Conservation (phyloP, 2,329 filamentous ascomycete species). For the Monosporascus sp. region DNA sequence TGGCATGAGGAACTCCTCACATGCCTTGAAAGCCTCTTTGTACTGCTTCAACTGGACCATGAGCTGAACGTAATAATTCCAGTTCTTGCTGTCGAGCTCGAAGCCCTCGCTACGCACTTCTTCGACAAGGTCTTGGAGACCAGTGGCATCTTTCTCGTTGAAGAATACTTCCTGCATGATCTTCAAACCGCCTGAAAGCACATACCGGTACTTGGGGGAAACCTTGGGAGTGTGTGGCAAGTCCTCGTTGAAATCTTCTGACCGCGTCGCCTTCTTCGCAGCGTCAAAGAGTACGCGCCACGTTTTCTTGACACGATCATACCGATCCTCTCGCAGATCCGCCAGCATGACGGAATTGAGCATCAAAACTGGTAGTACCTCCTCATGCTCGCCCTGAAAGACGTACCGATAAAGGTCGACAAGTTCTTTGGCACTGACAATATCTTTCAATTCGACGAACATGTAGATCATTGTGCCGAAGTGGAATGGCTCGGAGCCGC, state of each 20-base stretch:
- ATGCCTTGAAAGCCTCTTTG: constrained; percentile 64
- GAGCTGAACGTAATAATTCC: constrained; percentile 70
- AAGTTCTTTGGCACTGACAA: constrained; percentile 51
- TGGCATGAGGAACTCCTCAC: constrained; percentile 73
- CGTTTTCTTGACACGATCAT: constrained; percentile 55
- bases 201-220: constrained; percentile 46
- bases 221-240: constrained; percentile 32
- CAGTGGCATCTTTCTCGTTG: constrained; percentile 34
- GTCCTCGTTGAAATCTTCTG: constrained; percentile 19
- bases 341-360: constrained; percentile 63
- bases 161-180: constrained; percentile 43
- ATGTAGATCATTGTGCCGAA: constrained; percentile 37
- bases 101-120: constrained; percentile 64
- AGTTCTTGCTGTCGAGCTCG: constrained; percentile 66
- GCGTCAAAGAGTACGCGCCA: constrained; percentile 60
- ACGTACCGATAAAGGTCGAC: constrained; percentile 46
- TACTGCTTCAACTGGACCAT: constrained; percentile 56
- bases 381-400: constrained; percentile 29
- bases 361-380: constrained; percentile 46
- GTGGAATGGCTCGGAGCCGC: constrained; percentile 19
- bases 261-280: constrained; percentile 38
- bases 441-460: constrained; percentile 37
- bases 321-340: constrained; percentile 51
- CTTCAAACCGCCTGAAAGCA: constrained; percentile 43
- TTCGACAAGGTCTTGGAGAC: constrained; percentile 45